Percentiles rank a stretch among this genome's conserved stretches.
Conservation (phyloP, 108 stramenopile genomes). For the Nitzschia sp. region DNA sequence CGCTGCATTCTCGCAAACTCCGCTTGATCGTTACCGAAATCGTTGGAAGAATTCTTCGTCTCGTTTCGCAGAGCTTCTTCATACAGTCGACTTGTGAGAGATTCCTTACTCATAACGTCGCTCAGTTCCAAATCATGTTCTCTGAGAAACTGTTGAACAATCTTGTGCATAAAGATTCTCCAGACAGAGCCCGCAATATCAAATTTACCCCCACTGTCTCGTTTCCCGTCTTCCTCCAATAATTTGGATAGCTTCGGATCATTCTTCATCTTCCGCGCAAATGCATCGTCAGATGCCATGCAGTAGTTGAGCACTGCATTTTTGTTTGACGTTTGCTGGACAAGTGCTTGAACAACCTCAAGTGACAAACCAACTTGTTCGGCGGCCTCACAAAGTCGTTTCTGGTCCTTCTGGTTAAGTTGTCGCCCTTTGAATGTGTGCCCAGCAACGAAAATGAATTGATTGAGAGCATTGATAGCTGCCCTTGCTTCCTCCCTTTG, state of each 20-base stretch:
- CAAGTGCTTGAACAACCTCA: conserved; percentile 31
- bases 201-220: conserved; percentile 9
- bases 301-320: conserved; percentile 37
- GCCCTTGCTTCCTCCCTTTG: conserved; percentile 14
- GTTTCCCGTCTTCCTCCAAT: background rate
- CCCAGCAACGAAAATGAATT: conserved; percentile 41
- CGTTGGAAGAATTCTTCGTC: background rate
- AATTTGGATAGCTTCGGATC: conserved; percentile 27
- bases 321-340: conserved; percentile 35
- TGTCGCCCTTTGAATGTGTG: conserved; percentile 30
- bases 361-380: conserved; percentile 33
- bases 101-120: conserved; percentile 33
- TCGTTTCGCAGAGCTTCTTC: conserved; percentile 28
- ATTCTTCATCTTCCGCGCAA: conserved; percentile 33
- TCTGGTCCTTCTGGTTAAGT: conserved; percentile 18
- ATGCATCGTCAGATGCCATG: conserved; percentile 34
- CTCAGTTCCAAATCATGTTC: conserved; percentile 31
- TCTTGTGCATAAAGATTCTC: conserved; percentile 42
- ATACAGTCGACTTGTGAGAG: conserved; percentile 25
- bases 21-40: too few relatives aligned
- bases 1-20: conserved; percentile 1
- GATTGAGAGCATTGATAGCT: conserved; percentile 34
- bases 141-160: conserved; percentile 35
- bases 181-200: conserved; percentile 33
- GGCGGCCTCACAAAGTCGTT: conserved; percentile 29